Evolutionary conservation across 1,284 basidiomycete species (phyloP), one percentile per base, ranked within the genome.

Genomic region (Psilocybe mexicana): DNA sequence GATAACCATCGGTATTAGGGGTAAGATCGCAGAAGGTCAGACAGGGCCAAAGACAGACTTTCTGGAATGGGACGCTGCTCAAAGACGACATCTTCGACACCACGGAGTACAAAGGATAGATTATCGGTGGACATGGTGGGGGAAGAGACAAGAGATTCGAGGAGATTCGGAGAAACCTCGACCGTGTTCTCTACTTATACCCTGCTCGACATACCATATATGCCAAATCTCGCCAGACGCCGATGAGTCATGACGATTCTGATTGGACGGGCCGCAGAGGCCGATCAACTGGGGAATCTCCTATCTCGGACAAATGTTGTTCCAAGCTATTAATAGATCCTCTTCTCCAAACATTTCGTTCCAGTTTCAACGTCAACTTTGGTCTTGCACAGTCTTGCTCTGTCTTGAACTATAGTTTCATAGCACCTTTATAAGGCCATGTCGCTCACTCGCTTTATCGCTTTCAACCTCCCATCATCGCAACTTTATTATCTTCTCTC

Each of bases 1-100:
- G 58, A 46, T 52, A 43, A 55, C 42, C 33, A 47, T 18, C 33
- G 25, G 8, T 14, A 24, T 44, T 26, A 28, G 42, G 45, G 36
- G 46, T 54, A 25, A 62, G 40, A 60, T 33, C 42, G 51, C 25
- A 44, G 42, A 48, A 12, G 14, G 38, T 18, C 45, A 42, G 24
- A 38, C 30, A 55, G 55, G 28, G 44, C n/a, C 4, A 26, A 24
- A 28, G 33, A 57, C 82, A 63, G 57, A 89, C 90, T 74, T 57
- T 90, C 81, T 26, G 93, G 93, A 59, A 97, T 83, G 4, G 90
- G 87, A 2, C 92, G 80, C 64, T 92, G 78, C 67, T 94, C 92
- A 66, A 85, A 94, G 47, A 76, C 77, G 59, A 88, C 84, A 53
- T 92, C 79, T n/a, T 93, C 80, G 64, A 94, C 77, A 49, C 79